Evolutionary conservation across 2,329 filamentous ascomycete genomes (phyloP), one percentile per base, ranked within the genome.

Genomic region (Endocalyx cinctus): DNA sequence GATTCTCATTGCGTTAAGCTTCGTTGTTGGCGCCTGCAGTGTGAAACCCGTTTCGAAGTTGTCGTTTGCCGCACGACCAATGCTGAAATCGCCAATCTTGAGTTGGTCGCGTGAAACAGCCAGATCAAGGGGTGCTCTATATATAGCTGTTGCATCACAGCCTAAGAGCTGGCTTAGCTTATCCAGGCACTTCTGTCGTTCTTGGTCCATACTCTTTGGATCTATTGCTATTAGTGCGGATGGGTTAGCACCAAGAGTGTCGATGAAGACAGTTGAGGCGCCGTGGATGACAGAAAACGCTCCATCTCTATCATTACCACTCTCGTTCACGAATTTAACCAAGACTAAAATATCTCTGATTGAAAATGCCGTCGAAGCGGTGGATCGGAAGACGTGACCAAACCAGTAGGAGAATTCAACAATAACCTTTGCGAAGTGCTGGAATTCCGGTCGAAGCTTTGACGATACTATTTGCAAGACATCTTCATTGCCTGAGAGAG

Each of bases 331-430:
- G 55, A 98, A 98, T 22, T 88, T 80, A 10, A 92, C 84, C 92
- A 92, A 98, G 6, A 86, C 83, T 15, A 98, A 73, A 6, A 95
- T 81, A 58, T 97, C 90, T 66, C 94, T 79, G 39, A 98, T 84
- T 0, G 92, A 97, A 40, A 97, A 85, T 0, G 80, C 78, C 2
- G 84, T 84, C 1, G 81, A 78, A 4, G 82, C 74, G 13, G 82
- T 78, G 1, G 85, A 82, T 12, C 84, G 82, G 56, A 94, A 96
- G 12, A 75, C 82, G 43, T 77, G 66, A 35, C 88, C 88, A 63
- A 97, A 98, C 90, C 92, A 98, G 44, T 84, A 79, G 1, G 92
- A 85, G 58, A 98, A 99, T 7, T 77, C 71, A 16, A 98, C 81
- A 55, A 99, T 86, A 5, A 77, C 66, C 22, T 67, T 65, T 0